These are phyloP conservation scores for Cladosporium sp. DNA, from an alignment of 2,329 filamentous ascomycete species.

Conservation along the genomic window DNA sequence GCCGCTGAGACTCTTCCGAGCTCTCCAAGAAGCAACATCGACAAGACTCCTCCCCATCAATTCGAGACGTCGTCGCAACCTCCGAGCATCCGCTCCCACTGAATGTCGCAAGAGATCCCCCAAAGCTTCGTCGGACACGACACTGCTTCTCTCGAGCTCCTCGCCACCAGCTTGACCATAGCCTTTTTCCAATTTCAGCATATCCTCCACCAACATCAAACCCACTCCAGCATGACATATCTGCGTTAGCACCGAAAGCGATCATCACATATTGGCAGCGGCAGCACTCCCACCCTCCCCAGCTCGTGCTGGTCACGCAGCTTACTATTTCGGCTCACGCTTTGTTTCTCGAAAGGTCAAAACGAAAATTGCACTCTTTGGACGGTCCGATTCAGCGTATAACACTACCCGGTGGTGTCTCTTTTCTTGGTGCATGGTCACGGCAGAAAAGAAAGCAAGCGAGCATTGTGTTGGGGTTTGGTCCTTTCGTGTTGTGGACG, in stretches of 20 bases:
- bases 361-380: neutral
- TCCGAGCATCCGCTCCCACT: no score
- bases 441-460: neutral
- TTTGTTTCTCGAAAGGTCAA: neutral
- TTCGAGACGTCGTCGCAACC: neutral
- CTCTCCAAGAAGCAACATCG: neutral
- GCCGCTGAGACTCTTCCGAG: neutral
- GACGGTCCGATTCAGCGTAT: neutral
- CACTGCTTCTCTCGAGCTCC: neutral
- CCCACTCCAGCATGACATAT: neutral
- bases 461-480: neutral
- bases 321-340: constrained; percentile 2
- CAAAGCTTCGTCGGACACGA: no score
- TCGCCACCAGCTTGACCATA: neutral
- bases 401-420: neutral
- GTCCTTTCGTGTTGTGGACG: neutral
- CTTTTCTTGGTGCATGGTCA: neutral
- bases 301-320: constrained; percentile 1
- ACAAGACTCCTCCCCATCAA: neutral
- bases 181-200: neutral
- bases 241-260: neutral
- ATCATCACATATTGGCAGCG: neutral
- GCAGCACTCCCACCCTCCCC: neutral
- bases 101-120: no score
- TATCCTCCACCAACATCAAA: neutral